Evolutionary conservation across 2,329 filamentous ascomycete genomes (phyloP).

Genomic region (Xylariales sp.): DNA sequence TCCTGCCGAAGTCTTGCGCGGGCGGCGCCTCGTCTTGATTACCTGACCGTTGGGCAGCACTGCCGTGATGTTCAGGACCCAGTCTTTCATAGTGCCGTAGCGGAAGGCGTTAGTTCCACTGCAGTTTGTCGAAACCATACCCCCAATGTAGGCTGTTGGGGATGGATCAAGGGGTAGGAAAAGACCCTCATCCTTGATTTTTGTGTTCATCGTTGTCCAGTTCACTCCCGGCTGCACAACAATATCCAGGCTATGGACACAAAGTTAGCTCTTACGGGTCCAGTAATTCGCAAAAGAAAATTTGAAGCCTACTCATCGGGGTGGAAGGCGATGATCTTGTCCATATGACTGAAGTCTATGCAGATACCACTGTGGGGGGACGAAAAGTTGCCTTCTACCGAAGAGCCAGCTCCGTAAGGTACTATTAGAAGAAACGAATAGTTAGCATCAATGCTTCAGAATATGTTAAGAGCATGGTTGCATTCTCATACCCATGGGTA

Average conservation of each 20-base stretch:
- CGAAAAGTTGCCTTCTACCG: constrained; percentile 67
- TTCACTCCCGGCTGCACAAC: constrained; percentile 66
- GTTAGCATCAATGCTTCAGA: too few relatives aligned
- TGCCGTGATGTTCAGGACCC: constrained; percentile 67
- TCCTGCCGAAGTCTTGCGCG: constrained; percentile 65
- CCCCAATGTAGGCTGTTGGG: constrained; percentile 53
- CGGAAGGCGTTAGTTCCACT: constrained; percentile 56
- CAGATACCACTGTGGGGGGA: constrained; percentile 64
- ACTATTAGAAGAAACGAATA: too few relatives aligned
- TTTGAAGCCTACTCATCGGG: constrained; percentile 42
- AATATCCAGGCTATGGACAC: constrained; percentile 53
- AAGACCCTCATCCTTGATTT: constrained; percentile 57
- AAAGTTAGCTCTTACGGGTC: neutral
- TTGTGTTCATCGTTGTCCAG: constrained; percentile 64
- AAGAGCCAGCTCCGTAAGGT: constrained; percentile 70
- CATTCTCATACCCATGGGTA: constrained; percentile 54
- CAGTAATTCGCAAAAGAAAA: neutral
- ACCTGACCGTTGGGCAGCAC: constrained; percentile 63
- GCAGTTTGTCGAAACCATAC: constrained; percentile 66
- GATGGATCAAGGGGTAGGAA: constrained; percentile 70
- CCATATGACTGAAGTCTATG: constrained; percentile 66
- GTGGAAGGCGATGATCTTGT: constrained; percentile 59
- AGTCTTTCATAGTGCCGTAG: constrained; percentile 75
- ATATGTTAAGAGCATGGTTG: neutral
- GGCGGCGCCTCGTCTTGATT: constrained; percentile 64